Evolutionary conservation across 1,284 basidiomycete genomes (phyloP).

Genomic region (Tetrapyrgos nigripes): DNA sequence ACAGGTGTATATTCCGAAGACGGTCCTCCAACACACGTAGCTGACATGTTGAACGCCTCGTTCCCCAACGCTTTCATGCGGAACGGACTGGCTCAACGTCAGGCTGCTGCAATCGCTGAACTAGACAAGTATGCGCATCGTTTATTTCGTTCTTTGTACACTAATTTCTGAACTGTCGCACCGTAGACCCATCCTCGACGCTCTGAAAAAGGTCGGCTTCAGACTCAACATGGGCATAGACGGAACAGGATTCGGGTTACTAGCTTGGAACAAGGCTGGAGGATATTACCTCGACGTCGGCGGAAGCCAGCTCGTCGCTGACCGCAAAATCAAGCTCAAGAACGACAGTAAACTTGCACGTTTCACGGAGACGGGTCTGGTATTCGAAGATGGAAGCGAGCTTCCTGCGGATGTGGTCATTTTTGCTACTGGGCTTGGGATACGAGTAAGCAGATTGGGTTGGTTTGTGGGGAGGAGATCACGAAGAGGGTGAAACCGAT

Average conservation of each 20-base stretch:
- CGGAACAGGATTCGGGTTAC: conserved; percentile 34
- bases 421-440: conserved; percentile 53
- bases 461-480: conserved; percentile 54
- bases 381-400: conserved; percentile 58
- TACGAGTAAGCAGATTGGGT: conserved; percentile 36
- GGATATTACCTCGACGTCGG: conserved; percentile 66
- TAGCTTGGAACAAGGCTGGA: conserved; percentile 40
- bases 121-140: conserved; percentile 22
- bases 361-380: conserved; percentile 51
- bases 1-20: conserved; percentile 50
- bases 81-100: conserved; percentile 32
- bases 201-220: conserved; percentile 35
- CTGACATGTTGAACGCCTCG: conserved; percentile 58
- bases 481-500: conserved; percentile 46
- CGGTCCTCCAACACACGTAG: conserved; percentile 52
- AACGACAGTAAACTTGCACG: conserved; percentile 53
- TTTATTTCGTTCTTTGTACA: background rate
- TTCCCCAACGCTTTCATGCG: conserved; percentile 48
- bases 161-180: background rate
- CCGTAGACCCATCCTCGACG: conserved; percentile 37
- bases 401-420: conserved; percentile 61
- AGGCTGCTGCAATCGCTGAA: conserved; percentile 25
- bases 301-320: conserved; percentile 66
- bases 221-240: conserved; percentile 32
- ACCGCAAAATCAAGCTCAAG: conserved; percentile 69